A percentile compares a stretch with the other conserved stretches of the same genome.
Evolutionary conservation across 2,329 filamentous ascomycete species (phyloP).

Genomic region (Exophiala lecanii-corni): DNA sequence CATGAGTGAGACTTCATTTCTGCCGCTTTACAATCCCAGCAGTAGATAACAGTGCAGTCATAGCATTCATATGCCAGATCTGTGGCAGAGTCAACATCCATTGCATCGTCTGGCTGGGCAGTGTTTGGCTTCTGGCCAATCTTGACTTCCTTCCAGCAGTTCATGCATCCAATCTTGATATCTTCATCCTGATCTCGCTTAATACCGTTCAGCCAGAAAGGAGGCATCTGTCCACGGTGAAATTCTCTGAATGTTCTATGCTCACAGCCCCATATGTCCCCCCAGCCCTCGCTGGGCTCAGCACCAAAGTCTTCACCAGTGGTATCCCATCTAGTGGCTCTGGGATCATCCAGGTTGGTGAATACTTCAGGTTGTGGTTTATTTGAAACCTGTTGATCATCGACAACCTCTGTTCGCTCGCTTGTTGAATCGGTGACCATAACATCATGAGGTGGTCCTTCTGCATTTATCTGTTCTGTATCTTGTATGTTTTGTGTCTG

Average conservation of each 20-base stretch:
- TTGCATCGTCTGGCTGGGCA: not conserved
- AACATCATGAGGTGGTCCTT: too few species aligned
- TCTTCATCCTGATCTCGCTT: not conserved
- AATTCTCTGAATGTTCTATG: not conserved
- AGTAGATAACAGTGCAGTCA: not conserved
- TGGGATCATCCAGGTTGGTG: not conserved
- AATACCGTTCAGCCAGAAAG: not conserved
- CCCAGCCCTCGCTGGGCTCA: not conserved
- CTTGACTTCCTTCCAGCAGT: not conserved
- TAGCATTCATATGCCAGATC: not conserved
- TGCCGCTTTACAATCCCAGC: not conserved
- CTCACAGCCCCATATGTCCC: not conserved
- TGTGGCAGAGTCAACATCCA: not conserved
- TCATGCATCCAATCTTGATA: conserved; percentile 6
- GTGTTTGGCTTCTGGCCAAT: not conserved
- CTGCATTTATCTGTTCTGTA: not conserved
- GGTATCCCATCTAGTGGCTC: not conserved
- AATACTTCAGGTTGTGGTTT: not conserved
- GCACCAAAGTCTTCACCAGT: not conserved
- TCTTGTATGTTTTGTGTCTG: not conserved
- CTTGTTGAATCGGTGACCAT: too few species aligned
- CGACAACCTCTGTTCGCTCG: too few species aligned
- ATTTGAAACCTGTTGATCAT: not conserved
- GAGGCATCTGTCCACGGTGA: not conserved
- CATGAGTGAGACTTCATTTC: too few species aligned